A percentile compares a stretch with the other conserved stretches of the same genome.
Conservation (phyloP, 176 grass and related monocot genomes). For the Musa troglodytarum region DNA sequence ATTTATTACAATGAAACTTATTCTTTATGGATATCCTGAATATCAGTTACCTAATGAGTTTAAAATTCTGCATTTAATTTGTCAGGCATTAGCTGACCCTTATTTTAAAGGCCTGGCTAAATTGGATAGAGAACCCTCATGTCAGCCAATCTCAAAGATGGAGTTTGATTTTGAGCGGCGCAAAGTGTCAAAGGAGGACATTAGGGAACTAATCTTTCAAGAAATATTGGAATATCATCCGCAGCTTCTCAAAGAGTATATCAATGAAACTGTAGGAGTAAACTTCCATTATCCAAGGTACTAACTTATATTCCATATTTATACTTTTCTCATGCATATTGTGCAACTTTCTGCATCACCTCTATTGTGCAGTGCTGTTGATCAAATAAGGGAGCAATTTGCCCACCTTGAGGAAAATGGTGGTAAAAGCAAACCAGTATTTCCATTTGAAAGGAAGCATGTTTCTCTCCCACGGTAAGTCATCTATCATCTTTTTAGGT, state of each 20-base stretch:
- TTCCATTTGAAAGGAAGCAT: slow-evolving; percentile 42
- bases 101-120: slow-evolving; percentile 15
- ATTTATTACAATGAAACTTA: background rate
- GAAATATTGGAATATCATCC: slow-evolving; percentile 22
- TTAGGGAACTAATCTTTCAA: slow-evolving; percentile 18
- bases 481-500: background rate
- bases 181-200: slow-evolving; percentile 15
- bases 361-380: slow-evolving; percentile 20
- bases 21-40: background rate
- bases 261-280: slow-evolving; percentile 1
- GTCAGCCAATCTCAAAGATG: slow-evolving; percentile 14
- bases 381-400: slow-evolving; percentile 47
- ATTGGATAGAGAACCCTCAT: slow-evolving; percentile 18
- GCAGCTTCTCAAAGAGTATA: slow-evolving; percentile 16
- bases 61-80: background rate
- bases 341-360: background rate
- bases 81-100: slow-evolving; percentile 16
- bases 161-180: slow-evolving; percentile 22
- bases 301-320: background rate
- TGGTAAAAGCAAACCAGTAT: slow-evolving; percentile 19
- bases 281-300: slow-evolving; percentile 22
- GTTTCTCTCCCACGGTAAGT: slow-evolving; percentile 46
- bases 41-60: background rate
- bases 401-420: slow-evolving; percentile 41
- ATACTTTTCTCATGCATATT: background rate